A percentile compares a stretch with the other conserved stretches of the same genome.
Conservation (phyloP, 1,284 basidiomycete genomes). For the Blastosporella zonata region DNA sequence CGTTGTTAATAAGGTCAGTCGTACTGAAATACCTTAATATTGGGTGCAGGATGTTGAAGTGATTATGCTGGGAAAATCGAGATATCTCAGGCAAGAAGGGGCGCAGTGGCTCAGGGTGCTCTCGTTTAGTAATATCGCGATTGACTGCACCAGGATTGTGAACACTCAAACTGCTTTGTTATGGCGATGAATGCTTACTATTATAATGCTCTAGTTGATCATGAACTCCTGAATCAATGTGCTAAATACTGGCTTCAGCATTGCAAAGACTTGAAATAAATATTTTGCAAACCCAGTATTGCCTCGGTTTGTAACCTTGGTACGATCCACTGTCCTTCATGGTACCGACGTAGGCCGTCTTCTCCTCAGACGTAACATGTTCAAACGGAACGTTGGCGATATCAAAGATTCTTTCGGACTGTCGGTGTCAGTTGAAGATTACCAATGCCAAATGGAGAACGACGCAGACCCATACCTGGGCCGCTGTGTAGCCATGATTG, state of each 20-base stretch:
- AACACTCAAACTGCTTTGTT: no score
- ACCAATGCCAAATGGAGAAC: background rate
- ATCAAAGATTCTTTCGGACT: slow-evolving; percentile 58
- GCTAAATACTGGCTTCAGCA: slow-evolving; percentile 24
- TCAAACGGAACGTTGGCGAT: slow-evolving; percentile 62
- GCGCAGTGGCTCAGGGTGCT: slow-evolving; percentile 47
- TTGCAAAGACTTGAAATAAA: background rate
- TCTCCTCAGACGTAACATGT: slow-evolving; percentile 53
- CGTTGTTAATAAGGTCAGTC: background rate
- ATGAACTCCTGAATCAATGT: slow-evolving; percentile 51
- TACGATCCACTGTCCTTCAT: slow-evolving; percentile 51
- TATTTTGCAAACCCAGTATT: slow-evolving; percentile 46
- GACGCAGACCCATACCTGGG: slow-evolving; percentile 33
- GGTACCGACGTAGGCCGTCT: slow-evolving; percentile 45
- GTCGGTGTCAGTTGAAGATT: background rate
- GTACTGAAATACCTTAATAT: slow-evolving; percentile 46
- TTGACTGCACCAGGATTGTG: slow-evolving; percentile 47
- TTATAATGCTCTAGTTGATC: slow-evolving; percentile 62
- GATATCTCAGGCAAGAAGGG: slow-evolving; percentile 59
- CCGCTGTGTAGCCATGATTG: slow-evolving; percentile 51
- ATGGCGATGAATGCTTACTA: slow-evolving; percentile 35
- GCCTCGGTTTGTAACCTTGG: slow-evolving; percentile 57
- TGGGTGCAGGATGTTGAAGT: slow-evolving; percentile 47
- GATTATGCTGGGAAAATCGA: slow-evolving; percentile 49
- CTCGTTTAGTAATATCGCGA: slow-evolving; percentile 40